Evolutionary conservation across 116 monocot genomes (phyloP), one percentile per base, ranked within the genome.

Genomic region (Cymodocea nodosa): DNA sequence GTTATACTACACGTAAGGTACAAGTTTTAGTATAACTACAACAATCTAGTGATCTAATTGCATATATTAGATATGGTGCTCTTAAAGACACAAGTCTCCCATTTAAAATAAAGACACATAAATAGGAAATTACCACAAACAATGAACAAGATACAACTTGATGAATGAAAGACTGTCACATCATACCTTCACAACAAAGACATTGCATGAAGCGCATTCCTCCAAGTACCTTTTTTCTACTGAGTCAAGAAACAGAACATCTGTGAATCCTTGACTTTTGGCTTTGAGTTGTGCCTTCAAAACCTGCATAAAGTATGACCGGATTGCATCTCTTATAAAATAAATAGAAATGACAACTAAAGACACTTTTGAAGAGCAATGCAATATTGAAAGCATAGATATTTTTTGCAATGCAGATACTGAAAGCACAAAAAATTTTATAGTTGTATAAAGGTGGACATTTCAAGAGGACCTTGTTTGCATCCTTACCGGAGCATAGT

Each of bases 191-290:
- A 93, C 83, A 22, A 89, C 60, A 59, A 93, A 93, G 44, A 89
- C 52, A 56, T 93, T 93, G 66, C 93, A 85, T 60, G 93, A 75
- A 66, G 93, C 72, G 2, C 75, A 86, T 66, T 89, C 93, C 78
- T 93, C 93, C 63, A 93, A 8, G 53, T 89, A 79, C 56, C 59
- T 79, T 70, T 84, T 89, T 22, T 89, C 66, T 40, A 82, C 77
- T 18, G 82, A 70, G 68, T 93, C 93, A 30, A 89, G 75, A 68
- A 70, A 93, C 40, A 93, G 50, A 67, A 93, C 89, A 67, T 93
- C 93, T 13, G 84, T 69, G 59, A 78, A 89, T 44, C 93, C 93
- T 66, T 76, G 73, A 15, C 49, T 39, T 67, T 89, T 93, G 17
- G 93, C 89, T 63, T 62, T 39, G 10, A 23, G 69, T 49, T 86